A percentile compares a stretch with the other conserved stretches of the same genome.
Evolutionary conservation across 2,329 filamentous ascomycete species (phyloP).

Genomic region (Paraconiothyrium brasiliense): DNA sequence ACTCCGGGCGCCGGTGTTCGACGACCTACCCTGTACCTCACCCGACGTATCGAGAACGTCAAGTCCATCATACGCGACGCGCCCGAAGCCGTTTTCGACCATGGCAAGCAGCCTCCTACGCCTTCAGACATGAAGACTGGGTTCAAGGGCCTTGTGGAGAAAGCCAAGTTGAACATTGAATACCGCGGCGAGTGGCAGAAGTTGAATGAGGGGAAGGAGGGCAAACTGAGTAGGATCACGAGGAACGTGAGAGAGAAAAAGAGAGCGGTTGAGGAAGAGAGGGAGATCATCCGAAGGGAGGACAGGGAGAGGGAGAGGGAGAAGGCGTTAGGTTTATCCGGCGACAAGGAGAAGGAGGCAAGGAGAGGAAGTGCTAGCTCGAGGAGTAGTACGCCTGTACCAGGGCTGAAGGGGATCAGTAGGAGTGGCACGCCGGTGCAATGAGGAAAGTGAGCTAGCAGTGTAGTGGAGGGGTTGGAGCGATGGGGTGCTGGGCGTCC

Average conservation of each 20-base stretch:
- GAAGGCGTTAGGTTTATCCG: conserved; percentile 18
- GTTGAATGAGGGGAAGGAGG: conserved; percentile 45
- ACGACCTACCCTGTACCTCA: conserved; percentile 66
- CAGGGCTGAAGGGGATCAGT: conserved; percentile 26
- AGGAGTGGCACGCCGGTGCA: conserved; percentile 36
- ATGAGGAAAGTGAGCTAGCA: background rate
- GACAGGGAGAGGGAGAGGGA: conserved; percentile 37
- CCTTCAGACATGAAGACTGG: conserved; percentile 40
- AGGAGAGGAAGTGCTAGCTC: conserved; percentile 20
- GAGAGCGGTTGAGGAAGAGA: conserved; percentile 40
- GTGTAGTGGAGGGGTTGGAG: background rate
- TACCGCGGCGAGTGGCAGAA: conserved; percentile 44
- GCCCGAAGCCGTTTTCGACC: conserved; percentile 44
- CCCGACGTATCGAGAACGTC: conserved; percentile 58
- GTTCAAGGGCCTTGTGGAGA: conserved; percentile 48
- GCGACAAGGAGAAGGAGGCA: conserved; percentile 26
- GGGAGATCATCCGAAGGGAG: conserved; percentile 43
- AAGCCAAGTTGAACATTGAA: conserved; percentile 46
- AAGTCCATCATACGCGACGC: conserved; percentile 47
- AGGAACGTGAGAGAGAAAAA: conserved; percentile 45
- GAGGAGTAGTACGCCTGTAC: conserved; percentile 22
- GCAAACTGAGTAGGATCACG: conserved; percentile 42
- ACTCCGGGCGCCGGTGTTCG: conserved; percentile 45
- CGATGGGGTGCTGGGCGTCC: background rate
- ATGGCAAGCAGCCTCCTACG: conserved; percentile 35